Evolutionary conservation across 768 basidiomycete genomes (phyloP), one percentile per base, ranked within the genome.

Genomic region (Termitomyces eurrhizus): DNA sequence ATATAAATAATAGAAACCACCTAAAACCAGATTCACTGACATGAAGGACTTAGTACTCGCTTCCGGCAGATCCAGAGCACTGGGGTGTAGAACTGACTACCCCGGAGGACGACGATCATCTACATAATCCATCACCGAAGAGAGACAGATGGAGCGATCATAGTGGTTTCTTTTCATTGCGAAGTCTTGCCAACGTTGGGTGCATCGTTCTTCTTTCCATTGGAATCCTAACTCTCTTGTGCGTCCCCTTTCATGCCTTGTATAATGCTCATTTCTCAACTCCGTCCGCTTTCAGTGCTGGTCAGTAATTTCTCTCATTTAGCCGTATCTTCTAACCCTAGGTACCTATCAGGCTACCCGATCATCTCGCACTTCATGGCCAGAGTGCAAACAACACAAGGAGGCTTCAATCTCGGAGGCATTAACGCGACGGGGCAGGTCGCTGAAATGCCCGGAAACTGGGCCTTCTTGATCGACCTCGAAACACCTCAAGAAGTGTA

Each of bases 391-490:
- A 76, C 75, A 0, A 80, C 67, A 21, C 77, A 79, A 65, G 79
- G 84, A 2, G 89, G 81, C 9, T 92, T 87, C 74, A 89, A 90
- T 65, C 72, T 92, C 6, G 90, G 91, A 3, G 90, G 90, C 2
- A 84, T 82, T 66, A 93, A 93, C 62, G 78, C 83, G 3, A 82
- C 84, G 0, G 90, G 92, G 0, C 90, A 93, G 71, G 79, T 88
- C 16, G 80, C 88, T 8, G 67, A 64, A 24, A 77, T 89, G 32
- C 74, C 79, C 0, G 86, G 85, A 7, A 83, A 88, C 63, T 84
- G 77, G 62, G 84, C 82, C 6, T 76, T 92, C 6, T 76, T 92
- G 13, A 90, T 95, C 67, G 93, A 95, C 73, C 73, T 77, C 50
- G 86, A 92, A 51, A 95, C 93, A 3, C 93, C 92, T 0, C 57